A percentile compares a stretch with the other conserved stretches of the same genome.
phyloP scores from a whole-genome alignment of 306 rosid genomes.

The Prunus mira region DNA sequence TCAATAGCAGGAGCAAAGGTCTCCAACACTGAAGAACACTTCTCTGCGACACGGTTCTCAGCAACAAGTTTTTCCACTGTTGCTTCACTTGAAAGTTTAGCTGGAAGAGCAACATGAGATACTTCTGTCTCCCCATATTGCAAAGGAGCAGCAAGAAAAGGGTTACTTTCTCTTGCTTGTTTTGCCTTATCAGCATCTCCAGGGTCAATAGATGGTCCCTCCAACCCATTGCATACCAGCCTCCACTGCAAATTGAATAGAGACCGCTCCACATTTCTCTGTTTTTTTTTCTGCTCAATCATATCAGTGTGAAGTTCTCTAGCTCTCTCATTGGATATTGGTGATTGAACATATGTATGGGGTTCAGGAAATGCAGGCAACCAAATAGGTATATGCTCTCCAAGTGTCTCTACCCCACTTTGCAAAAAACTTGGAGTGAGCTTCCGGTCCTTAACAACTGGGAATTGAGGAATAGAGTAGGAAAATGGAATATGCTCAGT shows the following conservation, averaged over 20 bases:
- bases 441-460: slow-evolving; percentile 54
- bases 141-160: slow-evolving; percentile 68
- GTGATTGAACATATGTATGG: slow-evolving; percentile 33
- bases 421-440: slow-evolving; percentile 52
- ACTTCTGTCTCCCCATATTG: slow-evolving; percentile 72
- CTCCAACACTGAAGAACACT: slow-evolving; percentile 55
- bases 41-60: slow-evolving; percentile 40
- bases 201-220: slow-evolving; percentile 37
- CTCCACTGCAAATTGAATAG: slow-evolving; percentile 50
- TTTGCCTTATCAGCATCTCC: slow-evolving; percentile 48
- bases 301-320: slow-evolving; percentile 31
- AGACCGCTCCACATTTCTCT: slow-evolving; percentile 39
- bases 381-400: slow-evolving; percentile 80
- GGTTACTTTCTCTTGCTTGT: slow-evolving; percentile 54
- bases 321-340: slow-evolving; percentile 31
- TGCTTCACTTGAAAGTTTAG: slow-evolving; percentile 42
- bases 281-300: slow-evolving; percentile 49
- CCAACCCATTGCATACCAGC: slow-evolving; percentile 44
- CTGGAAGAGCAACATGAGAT: slow-evolving; percentile 54
- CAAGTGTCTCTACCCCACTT: slow-evolving; percentile 56
- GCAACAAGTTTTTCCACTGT: slow-evolving; percentile 26
- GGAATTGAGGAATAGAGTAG: slow-evolving; percentile 59
- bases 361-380: slow-evolving; percentile 80
- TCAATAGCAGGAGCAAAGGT: slow-evolving; percentile 82
- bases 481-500: slow-evolving; percentile 49